These are phyloP conservation scores for Phytophthora constricta DNA, from an alignment of 352 stramenopile genomes.

Conservation along the genomic window DNA sequence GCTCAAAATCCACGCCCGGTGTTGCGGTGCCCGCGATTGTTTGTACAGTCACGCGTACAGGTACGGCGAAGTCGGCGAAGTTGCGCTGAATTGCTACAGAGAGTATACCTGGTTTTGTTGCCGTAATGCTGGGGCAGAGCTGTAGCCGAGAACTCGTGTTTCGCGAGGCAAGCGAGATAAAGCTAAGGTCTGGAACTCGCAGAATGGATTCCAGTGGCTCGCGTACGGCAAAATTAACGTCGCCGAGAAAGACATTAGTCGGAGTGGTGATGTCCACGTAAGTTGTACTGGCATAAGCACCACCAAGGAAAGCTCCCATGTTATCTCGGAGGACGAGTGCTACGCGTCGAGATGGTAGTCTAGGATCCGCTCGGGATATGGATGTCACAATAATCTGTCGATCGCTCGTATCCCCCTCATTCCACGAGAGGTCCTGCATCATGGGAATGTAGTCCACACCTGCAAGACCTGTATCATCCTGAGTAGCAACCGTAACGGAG, in stretches of 20 bases:
- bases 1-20: conserved; percentile 56
- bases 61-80: conserved; percentile 42
- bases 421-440: conserved; percentile 47
- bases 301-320: conserved; percentile 29
- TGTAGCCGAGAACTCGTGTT: conserved; percentile 56
- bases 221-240: conserved; percentile 60
- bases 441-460: conserved; percentile 61
- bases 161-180: conserved; percentile 54
- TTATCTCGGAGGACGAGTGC: conserved; percentile 44
- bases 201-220: conserved; percentile 47
- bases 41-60: conserved; percentile 42
- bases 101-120: conserved; percentile 41
- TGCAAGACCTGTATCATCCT: conserved; percentile 53
- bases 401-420: conserved; percentile 56
- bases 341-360: conserved; percentile 40
- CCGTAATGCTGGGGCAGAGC: conserved; percentile 54
- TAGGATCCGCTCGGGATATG: conserved; percentile 39
- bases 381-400: conserved; percentile 56
- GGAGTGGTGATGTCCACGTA: conserved; percentile 55
- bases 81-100: conserved; percentile 58
- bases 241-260: conserved; percentile 42
- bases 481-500: conserved; percentile 49
- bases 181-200: conserved; percentile 46
- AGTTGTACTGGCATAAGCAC: conserved; percentile 37
- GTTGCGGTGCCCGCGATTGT: conserved; percentile 59